Conservation (phyloP, 2,329 filamentous ascomycete genomes). For the Chlorencoelia australis region DNA sequence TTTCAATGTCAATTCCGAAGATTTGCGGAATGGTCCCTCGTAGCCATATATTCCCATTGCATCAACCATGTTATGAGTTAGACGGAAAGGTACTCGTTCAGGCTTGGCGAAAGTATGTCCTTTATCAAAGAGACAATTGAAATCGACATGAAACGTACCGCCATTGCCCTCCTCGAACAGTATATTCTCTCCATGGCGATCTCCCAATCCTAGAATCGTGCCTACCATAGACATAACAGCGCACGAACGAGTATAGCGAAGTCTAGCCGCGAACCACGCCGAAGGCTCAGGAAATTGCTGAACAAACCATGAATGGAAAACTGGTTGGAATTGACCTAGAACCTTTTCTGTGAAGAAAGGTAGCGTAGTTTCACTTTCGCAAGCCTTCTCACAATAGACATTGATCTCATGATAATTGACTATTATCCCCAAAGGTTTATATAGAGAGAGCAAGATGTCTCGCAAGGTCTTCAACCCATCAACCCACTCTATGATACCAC, state of each 20-base stretch:
- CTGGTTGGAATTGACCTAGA: slow-evolving; percentile 60
- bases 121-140: slow-evolving; percentile 99
- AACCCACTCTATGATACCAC: slow-evolving; percentile 97
- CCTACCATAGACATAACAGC: slow-evolving; percentile 99
- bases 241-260: slow-evolving; percentile 85
- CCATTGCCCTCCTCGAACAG: slow-evolving; percentile 89
- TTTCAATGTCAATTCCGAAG: slow-evolving; percentile 76
- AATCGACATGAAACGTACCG: slow-evolving; percentile 94
- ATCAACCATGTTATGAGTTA: slow-evolving; percentile 97
- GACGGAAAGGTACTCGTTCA: slow-evolving; percentile 86
- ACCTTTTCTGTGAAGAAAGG: slow-evolving; percentile 61
- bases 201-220: slow-evolving; percentile 84
- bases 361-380: slow-evolving; percentile 47
- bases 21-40: slow-evolving; percentile 85
- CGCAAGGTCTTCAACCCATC: slow-evolving; percentile 89
- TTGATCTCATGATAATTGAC: slow-evolving; percentile 61
- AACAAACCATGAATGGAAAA: slow-evolving; percentile 91
- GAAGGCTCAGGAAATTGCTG: slow-evolving; percentile 90
- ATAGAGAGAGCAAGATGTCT: slow-evolving; percentile 75
- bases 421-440: slow-evolving; percentile 62
- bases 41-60: slow-evolving; percentile 94
- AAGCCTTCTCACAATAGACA: slow-evolving; percentile 52
- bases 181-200: slow-evolving; percentile 95
- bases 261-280: slow-evolving; percentile 79
- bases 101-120: slow-evolving; percentile 91